Evolutionary conservation across 176 grass and related monocot species (phyloP), one percentile per base, ranked within the genome.

Genomic region (Triticum dicoccoides): DNA sequence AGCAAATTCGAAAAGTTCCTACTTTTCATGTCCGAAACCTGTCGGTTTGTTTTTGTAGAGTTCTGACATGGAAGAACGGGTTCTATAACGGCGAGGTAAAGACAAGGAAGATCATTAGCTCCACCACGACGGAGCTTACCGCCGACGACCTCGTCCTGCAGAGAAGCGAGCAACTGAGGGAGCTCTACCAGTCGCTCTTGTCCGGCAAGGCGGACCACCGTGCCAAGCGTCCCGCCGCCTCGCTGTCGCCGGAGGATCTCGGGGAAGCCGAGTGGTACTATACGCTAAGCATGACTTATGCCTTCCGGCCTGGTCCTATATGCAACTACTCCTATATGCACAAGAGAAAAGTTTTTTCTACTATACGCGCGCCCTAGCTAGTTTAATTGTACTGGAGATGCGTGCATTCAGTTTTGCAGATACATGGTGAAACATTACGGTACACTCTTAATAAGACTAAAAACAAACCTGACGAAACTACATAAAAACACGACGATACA

Each of bases 51-150:
- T 54, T 58, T 45, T 80, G 61, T n/a, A 95, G 96, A 18, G 23
- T 89, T n/a, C 45, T 98, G 64, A 84, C 77, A 1, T 98, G 96
- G 96, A 85, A 69, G 15, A 82, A 91, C 66, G 96, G 96, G 18
- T 94, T 91, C 86, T 98, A 98, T 74, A 98, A 98, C 69, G 96
- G 93, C 24, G 96, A 94, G 68, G 84, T 98, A 17, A 98, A 96
- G 85, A 98, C 96, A 5, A 85, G 88, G 65, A 98, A 96, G 88
- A 90, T 89, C 21, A 82, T 82, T 20, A 91, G 88, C 72, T 89
- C 90, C 1, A 52, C 49, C 0, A 97, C 92, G 0, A 73, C 62
- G 29, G 92, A 94, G 39, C 33, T 95, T 24, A 86, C 91, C 4
- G 82, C 69, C 20, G 85, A 98, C 17, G 83, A 91, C 74, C 79